Evolutionary conservation across 208 protist species (phyloP), one percentile per base, ranked within the genome.

Genomic region (Endotrypanum monterogeii): DNA sequence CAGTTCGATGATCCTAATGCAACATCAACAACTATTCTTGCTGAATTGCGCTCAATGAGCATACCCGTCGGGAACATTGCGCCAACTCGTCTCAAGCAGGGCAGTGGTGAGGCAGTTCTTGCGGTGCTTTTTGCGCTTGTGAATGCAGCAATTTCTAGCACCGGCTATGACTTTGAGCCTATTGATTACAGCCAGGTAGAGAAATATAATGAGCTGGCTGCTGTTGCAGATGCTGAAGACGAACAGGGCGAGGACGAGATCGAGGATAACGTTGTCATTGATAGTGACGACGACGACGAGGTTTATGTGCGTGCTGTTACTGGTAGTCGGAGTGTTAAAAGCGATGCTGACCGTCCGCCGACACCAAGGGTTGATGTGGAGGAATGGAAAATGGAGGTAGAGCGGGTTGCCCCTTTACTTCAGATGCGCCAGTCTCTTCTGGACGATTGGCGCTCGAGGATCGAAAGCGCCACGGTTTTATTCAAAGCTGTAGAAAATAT

Each of bases 1-100:
- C 91, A 97, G 68, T 97, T 97, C 71, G 94, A 97, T 69, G 94
- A 97, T 70, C 94, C 94, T 0, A 97, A 95, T 61, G 89, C 87
- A 5, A 89, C 89, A 2, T 85, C 94, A 0, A 96, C 94, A 0
- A 97, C 88, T 41, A 94, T 97, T 67, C 76, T 97, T 14, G 83
- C 87, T 2, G 89, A 94, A 71, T 70, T 97, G 54, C 86, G 87
- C 28, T 70, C 71, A 1, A 95, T 97, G 90, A 83, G 85, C 51
- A 82, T 97, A 32, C 82, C 88, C 37, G 79, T 87, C 35, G 78
- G 84, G 12, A 93, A 94, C 70, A 80, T 97, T 44, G 89, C 89
- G 37, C 91, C 93, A 39, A 96, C 92, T 56, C 85, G 89, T 0
- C 86, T 97, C 37, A 92, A 93, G 78, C 86, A 94, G 76, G 94